phyloP scores from a whole-genome alignment of 306 rosid species.

The Potentilla sterilis region DNA sequence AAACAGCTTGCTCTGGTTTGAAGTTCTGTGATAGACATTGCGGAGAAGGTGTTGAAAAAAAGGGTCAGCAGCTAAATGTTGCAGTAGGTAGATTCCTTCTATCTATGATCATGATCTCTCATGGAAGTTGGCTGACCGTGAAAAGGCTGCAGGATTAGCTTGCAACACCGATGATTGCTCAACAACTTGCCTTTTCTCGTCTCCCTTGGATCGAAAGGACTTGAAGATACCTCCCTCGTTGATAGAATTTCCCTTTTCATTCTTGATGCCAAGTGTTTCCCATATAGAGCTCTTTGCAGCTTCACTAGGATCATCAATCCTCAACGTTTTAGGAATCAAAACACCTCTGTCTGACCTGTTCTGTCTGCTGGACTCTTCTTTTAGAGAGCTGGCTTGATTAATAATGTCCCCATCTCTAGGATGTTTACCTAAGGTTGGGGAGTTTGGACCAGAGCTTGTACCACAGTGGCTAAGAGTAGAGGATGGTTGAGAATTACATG shows the following conservation, averaged over 20 bases:
- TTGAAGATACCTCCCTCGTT: conserved; percentile 49
- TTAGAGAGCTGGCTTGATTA: conserved; percentile 26
- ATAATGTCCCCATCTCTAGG: conserved; percentile 53
- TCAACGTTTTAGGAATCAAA: conserved; percentile 62
- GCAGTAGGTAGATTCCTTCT: conserved; percentile 25
- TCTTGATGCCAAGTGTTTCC: conserved; percentile 64
- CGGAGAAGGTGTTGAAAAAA: conserved; percentile 15
- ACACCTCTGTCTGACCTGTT: conserved; percentile 37
- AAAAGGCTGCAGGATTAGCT: conserved; percentile 83
- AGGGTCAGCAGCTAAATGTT: conserved; percentile 28
- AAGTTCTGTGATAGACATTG: conserved; percentile 28
- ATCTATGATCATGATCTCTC: conserved; percentile 51
- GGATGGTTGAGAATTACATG: conserved; percentile 41
- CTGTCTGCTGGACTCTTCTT: conserved; percentile 39
- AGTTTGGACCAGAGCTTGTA: conserved; percentile 35
- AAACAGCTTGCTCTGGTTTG: conserved; percentile 10
- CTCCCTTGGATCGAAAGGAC: conserved; percentile 52
- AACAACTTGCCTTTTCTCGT: conserved; percentile 31
- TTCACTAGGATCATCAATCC: conserved; percentile 65
- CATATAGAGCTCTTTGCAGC: conserved; percentile 65
- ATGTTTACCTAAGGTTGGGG: conserved; percentile 61
- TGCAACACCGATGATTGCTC: conserved; percentile 56
- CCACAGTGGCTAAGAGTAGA: conserved; percentile 33
- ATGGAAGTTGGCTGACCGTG: conserved; percentile 62
- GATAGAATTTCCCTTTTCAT: conserved; percentile 45